These are phyloP conservation scores for Cicer pinnatifidum DNA, from an alignment of 306 rosid genomes.

Conservation along the genomic window DNA sequence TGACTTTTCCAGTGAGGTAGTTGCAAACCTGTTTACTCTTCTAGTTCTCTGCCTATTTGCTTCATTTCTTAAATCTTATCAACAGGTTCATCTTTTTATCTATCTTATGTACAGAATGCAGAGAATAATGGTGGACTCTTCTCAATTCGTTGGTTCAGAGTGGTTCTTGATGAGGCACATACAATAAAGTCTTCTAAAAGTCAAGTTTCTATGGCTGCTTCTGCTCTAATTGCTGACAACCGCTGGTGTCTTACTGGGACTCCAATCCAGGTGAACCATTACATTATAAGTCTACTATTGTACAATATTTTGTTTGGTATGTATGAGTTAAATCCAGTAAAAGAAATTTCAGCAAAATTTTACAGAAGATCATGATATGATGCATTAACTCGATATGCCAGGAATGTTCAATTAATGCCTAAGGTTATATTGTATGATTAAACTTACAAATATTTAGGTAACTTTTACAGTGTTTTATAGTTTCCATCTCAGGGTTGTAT, in stretches of 20 bases:
- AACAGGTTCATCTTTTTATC: constrained; percentile 39
- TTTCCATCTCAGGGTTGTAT: constrained; percentile 35
- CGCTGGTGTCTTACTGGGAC: constrained; percentile 99
- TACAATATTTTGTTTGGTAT: constrained; percentile 38
- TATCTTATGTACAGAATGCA: constrained; percentile 57
- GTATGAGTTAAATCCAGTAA: constrained; percentile 12
- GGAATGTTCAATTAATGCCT: constrained; percentile 35
- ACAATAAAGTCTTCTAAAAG: constrained; percentile 91
- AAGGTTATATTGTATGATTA: constrained; percentile 9
- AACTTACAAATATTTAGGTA: constrained; percentile 15
- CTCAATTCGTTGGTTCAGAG: constrained; percentile 91
- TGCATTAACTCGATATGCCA: constrained; percentile 10
- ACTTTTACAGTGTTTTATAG: constrained; percentile 3
- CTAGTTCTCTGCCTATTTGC: constrained; percentile 35
- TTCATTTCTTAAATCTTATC: constrained; percentile 34
- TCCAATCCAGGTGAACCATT: constrained; percentile 78
- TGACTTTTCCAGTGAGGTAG: constrained; percentile 84
- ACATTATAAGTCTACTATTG: constrained; percentile 8
- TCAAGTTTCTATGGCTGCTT: constrained; percentile 80
- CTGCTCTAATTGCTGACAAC: constrained; percentile 80
- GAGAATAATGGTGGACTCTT: constrained; percentile 78
- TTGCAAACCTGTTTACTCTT: constrained; percentile 41
- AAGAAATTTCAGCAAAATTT: neutral
- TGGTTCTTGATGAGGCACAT: constrained; percentile 96
- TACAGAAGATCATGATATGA: neutral